Percentiles rank a stretch among this genome's conserved stretches.
Evolutionary conservation across 305 asterid genomes (phyloP).

Genomic region (Nicotiana rustica): DNA sequence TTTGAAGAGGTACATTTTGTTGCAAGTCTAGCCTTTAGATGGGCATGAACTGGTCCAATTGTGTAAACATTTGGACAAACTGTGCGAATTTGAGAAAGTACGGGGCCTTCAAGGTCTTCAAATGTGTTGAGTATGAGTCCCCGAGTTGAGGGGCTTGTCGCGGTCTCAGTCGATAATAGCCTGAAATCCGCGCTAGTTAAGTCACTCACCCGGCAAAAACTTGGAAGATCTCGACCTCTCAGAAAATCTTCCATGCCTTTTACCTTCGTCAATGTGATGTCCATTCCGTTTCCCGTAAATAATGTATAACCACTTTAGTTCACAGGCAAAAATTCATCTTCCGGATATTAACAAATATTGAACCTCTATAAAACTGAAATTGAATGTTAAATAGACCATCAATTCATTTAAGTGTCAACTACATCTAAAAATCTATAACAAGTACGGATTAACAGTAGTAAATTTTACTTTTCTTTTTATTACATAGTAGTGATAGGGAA

Average conservation of each 20-base stretch:
- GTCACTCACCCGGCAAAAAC: conserved; percentile 38
- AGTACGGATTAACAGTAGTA: too few relatives aligned
- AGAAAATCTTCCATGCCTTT: conserved; percentile 55
- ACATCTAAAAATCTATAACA: too few relatives aligned
- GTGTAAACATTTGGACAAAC: conserved; percentile 45
- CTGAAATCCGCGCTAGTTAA: conserved; percentile 32
- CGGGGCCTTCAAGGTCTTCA: conserved; percentile 51
- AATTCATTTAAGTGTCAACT: too few relatives aligned
- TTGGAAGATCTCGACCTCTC: conserved; percentile 51
- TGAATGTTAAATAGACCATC: too few relatives aligned
- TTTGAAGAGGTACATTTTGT: conserved; percentile 33
- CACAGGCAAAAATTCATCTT: too few relatives aligned
- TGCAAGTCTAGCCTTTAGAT: conserved; percentile 36
- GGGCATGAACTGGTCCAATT: conserved; percentile 53
- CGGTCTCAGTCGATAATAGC: conserved; percentile 4
- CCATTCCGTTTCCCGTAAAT: too few relatives aligned
- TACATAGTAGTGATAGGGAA: too few relatives aligned
- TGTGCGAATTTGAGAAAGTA: conserved; percentile 41
- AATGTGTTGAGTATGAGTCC: conserved; percentile 50
- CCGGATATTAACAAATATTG: too few relatives aligned
- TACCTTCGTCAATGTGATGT: conserved; percentile 25
- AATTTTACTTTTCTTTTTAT: too few relatives aligned
- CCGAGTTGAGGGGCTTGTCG: conserved; percentile 15
- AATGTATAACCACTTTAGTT: too few relatives aligned
- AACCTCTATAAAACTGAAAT: too few relatives aligned